Conservation (phyloP, 2,329 filamentous ascomycete species). For the Neonectria faginata region DNA sequence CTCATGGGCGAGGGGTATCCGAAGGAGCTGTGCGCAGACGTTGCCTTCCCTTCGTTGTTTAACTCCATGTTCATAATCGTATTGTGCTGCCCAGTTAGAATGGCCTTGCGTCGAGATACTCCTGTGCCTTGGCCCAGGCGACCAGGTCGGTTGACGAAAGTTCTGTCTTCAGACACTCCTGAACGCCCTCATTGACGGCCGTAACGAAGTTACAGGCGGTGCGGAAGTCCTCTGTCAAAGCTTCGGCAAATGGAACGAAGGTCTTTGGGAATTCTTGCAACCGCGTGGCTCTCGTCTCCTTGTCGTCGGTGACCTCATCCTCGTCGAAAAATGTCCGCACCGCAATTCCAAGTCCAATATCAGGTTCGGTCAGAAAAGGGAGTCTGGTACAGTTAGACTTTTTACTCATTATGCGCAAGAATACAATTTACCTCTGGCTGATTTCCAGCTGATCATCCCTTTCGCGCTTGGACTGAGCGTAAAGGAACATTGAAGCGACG, state of each 20-base stretch:
- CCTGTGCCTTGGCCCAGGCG: constrained; percentile 66
- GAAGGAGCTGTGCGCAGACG: constrained; percentile 39
- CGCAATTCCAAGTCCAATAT: constrained; percentile 82
- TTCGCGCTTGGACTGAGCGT: constrained; percentile 80
- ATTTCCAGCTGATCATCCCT: constrained; percentile 75
- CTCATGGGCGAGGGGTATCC: constrained; percentile 39
- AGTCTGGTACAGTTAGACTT: constrained; percentile 57
- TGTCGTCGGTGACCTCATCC: constrained; percentile 68
- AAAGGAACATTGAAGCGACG: constrained; percentile 82
- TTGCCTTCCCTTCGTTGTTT: constrained; percentile 32
- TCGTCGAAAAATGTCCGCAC: constrained; percentile 85
- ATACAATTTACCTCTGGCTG: constrained; percentile 72
- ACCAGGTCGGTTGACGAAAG: constrained; percentile 60
- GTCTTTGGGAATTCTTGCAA: constrained; percentile 63
- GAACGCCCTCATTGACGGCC: constrained; percentile 68
- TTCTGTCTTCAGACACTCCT: constrained; percentile 59
- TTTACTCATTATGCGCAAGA: background rate
- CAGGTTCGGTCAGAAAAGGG: constrained; percentile 76
- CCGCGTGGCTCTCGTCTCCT: constrained; percentile 58
- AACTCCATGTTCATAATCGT: constrained; percentile 36
- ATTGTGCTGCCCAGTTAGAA: constrained; percentile 47
- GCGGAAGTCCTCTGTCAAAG: constrained; percentile 70
- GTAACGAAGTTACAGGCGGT: constrained; percentile 69
- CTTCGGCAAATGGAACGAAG: constrained; percentile 69
- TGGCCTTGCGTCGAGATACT: constrained; percentile 62